Base-by-base conservation (phyloP, 2,329 filamentous ascomycete species). In the Cladosporium sp. region DNA sequence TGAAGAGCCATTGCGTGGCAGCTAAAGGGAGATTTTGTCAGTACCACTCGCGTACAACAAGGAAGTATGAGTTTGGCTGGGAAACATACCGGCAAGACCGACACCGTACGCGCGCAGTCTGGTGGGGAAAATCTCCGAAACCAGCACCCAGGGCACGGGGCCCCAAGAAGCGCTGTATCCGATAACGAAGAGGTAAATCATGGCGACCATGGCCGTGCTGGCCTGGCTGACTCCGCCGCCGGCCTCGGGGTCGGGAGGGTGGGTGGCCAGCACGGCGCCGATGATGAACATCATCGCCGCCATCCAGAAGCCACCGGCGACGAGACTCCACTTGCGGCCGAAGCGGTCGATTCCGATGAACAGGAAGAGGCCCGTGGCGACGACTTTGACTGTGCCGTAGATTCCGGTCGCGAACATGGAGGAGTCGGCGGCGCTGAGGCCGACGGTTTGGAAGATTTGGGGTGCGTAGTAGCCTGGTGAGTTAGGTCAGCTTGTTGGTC, bases 231-330 rank as follows among this genome's bases (percentile, higher is more conserved):
- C 40, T n/a, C n/a, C n/a, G 19, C 80, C 71, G 1, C 83, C 77
- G 1, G 79, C 61, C 0, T 83, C 83, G 0, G 80, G 79, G 54
- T 77, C 70, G 43, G 82, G 76, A 20, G 82, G 76, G 50, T 85
- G 79, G 57, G 54, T 57, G 3, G 54, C 55, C 0, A 60, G 54
- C 17, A 59, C 54, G 22, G 40, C 30, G 6, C 48, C 48, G 20
- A 51, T 51, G 8, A 51, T 51, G 40, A 43, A 52, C 48, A 51
- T 51, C 40, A 43, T 43, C 4, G 42, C 22, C 13, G 48, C 32
- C 34, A 43, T 44, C 40, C 48, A 43, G 42, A 44, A 43, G 37
- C 40, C 48, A 44, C 48, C 48, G 20, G 27, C 17, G 9, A 51
- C 39, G 17, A 51, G 34, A 44, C 22, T 29, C 34, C 44, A 44